Conservation (phyloP, 208 protist genomes). For the Endotrypanum monterogeii region DNA sequence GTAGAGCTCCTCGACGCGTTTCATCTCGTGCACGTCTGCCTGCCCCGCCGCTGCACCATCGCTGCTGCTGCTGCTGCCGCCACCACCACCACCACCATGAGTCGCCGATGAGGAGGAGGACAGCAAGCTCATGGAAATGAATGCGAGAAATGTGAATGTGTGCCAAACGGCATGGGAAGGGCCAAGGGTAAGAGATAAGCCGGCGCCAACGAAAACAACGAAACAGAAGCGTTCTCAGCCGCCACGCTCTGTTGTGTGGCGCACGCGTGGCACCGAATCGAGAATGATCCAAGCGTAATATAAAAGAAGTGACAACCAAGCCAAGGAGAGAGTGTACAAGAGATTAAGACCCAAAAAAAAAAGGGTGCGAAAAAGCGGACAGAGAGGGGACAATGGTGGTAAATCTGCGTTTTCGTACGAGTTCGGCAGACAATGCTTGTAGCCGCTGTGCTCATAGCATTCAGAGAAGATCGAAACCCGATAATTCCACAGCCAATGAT, state of each 20-base stretch:
- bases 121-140: not conserved
- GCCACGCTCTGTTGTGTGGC: too few species aligned
- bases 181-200: not conserved
- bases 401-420: too few species aligned
- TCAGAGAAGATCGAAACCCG: too few species aligned
- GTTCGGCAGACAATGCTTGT: too few species aligned
- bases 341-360: not conserved
- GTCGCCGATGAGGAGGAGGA: not conserved
- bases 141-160: not conserved
- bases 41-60: not conserved
- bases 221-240: not conserved
- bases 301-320: not conserved
- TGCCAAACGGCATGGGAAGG: not conserved
- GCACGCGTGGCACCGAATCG: too few species aligned
- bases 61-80: too few species aligned
- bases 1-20: conserved; percentile 9
- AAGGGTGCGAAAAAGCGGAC: not conserved
- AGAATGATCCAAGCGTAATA: not conserved
- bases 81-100: too few species aligned
- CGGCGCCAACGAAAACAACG: not conserved
- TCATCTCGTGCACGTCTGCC: not conserved
- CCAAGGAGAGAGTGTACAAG: not conserved
- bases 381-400: too few species aligned
- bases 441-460: too few species aligned
- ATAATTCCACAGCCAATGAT: too few species aligned